A percentile compares a stretch with the other conserved stretches of the same genome.
Conservation (phyloP, 106 monocot species). For the Agapanthus africanus region DNA sequence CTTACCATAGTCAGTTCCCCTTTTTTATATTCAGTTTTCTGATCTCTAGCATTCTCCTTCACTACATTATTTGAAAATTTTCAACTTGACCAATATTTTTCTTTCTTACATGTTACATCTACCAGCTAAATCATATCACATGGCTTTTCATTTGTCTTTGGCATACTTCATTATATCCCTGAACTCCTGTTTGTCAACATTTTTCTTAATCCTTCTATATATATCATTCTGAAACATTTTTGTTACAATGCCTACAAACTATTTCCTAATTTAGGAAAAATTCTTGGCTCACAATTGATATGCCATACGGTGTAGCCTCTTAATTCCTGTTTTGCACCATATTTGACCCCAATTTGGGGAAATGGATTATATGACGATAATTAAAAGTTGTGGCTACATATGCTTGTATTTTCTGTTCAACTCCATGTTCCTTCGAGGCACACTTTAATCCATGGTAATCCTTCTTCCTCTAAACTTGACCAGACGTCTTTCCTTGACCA, state of each 20-base stretch:
- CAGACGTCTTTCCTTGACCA: no score
- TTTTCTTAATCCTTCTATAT: background rate
- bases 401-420: background rate
- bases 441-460: background rate
- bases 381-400: background rate
- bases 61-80: background rate
- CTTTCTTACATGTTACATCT: background rate
- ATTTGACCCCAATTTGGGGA: background rate
- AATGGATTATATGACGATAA: background rate
- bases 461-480: no score
- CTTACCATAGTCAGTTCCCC: background rate
- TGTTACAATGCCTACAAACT: background rate
- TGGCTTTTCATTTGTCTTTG: background rate
- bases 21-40: background rate
- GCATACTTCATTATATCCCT: background rate
- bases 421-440: background rate
- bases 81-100: background rate
- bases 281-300: background rate
- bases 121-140: background rate
- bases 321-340: background rate
- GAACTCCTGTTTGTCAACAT: background rate
- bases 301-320: background rate
- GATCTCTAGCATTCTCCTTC: background rate
- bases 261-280: background rate
- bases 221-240: background rate